Evolutionary conservation across 2,329 filamentous ascomycete genomes (phyloP), one percentile per base, ranked within the genome.

Genomic region (Fusarium scirpi): DNA sequence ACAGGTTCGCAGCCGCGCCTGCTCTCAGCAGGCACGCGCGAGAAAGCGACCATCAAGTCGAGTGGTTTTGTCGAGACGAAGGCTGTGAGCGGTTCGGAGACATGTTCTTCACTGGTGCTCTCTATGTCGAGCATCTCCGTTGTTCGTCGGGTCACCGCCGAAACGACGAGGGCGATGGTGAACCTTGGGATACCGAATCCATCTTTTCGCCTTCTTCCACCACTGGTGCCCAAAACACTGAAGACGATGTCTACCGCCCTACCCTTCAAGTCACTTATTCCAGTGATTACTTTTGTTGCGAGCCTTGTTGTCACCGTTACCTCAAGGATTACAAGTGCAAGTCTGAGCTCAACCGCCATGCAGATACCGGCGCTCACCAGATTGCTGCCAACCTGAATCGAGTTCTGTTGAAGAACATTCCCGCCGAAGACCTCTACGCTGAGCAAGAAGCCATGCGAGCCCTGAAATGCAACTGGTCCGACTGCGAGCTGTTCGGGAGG

Each of bases 391-490:
- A 41, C 16, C 5, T 74, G 22, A 58, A 70, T 34, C 40, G 57
- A 8, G 34, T 18, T 0, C 62, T 77, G 1, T 22, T 70, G 3
- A 29, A n/a, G 0, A 49, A 32, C 9, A 20, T 70, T 0, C 38
- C 58, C 0, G 29, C 62, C 0, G 43, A 44, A 0, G 46, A 51
- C 0, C 54, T 78, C 1, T 22, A 40, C 1, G 44, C 52, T 0
- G 75, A 77, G 10, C 70, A 74, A 38, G 58, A 72, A 10, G 66
- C 74, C 0, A 66, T 76, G 0, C 53, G 74, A 5, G 15, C 27
- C 7, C 22, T 69, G 1, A 34, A 49, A 7, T 77, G 76, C 44
- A 74, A 57, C 12, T 53, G 62, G 2, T 32, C 47, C 0, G n/a
- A n/a, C 3, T 78, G 76, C 3, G 4, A 27, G 0, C n/a, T 38